Evolutionary conservation across 106 monocot species (phyloP).

Genomic region (Acorus calamus): DNA sequence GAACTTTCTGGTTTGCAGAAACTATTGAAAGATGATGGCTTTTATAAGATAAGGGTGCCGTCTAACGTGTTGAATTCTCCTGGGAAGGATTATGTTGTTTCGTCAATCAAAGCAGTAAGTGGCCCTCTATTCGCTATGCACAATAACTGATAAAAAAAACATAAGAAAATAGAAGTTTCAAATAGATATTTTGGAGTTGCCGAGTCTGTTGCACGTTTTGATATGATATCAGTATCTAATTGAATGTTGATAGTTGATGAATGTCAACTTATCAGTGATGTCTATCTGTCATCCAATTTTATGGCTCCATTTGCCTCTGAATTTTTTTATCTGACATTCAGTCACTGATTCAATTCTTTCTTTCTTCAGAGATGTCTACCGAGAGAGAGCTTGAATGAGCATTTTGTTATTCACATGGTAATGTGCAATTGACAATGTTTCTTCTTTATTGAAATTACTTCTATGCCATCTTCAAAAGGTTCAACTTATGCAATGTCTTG

Average conservation of each 20-base stretch:
- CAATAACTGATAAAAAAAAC: no score
- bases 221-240: no score
- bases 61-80: constrained; percentile 74
- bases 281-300: no score
- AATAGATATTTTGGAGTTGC: no score
- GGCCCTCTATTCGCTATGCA: no score
- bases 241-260: no score
- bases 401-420: constrained; percentile 91
- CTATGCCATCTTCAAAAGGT: neutral
- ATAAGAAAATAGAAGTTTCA: no score
- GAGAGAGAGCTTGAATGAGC: constrained; percentile 79
- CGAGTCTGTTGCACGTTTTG: no score
- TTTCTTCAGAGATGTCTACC: constrained; percentile 81
- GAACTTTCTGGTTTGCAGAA: constrained; percentile 31
- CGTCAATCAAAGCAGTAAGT: constrained; percentile 96
- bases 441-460: neutral
- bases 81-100: constrained; percentile 65
- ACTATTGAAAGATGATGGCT: constrained; percentile 71
- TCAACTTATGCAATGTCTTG: neutral
- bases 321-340: no score
- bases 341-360: constrained; percentile 5
- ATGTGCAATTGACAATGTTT: neutral
- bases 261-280: no score
- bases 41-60: constrained; percentile 74
- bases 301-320: neutral